Evolutionary conservation across 331 rosid genomes (phyloP).

Genomic region (Saraca asoca): DNA sequence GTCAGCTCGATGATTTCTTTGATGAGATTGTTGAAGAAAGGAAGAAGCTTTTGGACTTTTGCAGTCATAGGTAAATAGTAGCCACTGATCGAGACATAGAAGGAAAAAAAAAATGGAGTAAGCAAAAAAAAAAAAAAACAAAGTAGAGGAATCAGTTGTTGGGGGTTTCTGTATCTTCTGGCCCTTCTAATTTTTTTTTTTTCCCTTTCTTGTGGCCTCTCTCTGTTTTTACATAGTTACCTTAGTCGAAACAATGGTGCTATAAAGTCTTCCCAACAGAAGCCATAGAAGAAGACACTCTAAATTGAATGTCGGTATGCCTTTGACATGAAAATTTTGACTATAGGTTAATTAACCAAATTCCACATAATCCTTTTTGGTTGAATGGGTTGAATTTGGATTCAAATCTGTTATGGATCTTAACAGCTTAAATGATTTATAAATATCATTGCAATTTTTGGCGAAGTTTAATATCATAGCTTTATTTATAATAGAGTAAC

Average conservation of each 20-base stretch:
- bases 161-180: conserved; percentile 49
- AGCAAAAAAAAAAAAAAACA: conserved; percentile 7
- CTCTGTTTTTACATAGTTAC: conserved; percentile 26
- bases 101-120: neutral
- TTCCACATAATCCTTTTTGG: neutral
- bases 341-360: conserved; percentile 8
- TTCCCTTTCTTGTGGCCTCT: conserved; percentile 4
- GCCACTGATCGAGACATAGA: conserved; percentile 2
- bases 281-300: conserved; percentile 38
- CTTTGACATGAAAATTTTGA: conserved; percentile 21
- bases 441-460: too few species aligned
- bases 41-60: conserved; percentile 96
- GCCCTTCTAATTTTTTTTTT: conserved; percentile 34
- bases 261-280: conserved; percentile 25
- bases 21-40: conserved; percentile 98
- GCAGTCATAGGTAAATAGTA: conserved; percentile 76
- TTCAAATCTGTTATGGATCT: too few species aligned
- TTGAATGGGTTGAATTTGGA: too few species aligned
- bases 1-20: conserved; percentile 95
- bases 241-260: conserved; percentile 35
- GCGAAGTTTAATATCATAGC: too few species aligned
- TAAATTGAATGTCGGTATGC: conserved; percentile 35
- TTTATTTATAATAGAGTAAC: too few species aligned
- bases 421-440: too few species aligned
- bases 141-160: conserved; percentile 42